phyloP scores from a whole-genome alignment of 2,329 filamentous ascomycete genomes.

The Fusarium sacchari region DNA sequence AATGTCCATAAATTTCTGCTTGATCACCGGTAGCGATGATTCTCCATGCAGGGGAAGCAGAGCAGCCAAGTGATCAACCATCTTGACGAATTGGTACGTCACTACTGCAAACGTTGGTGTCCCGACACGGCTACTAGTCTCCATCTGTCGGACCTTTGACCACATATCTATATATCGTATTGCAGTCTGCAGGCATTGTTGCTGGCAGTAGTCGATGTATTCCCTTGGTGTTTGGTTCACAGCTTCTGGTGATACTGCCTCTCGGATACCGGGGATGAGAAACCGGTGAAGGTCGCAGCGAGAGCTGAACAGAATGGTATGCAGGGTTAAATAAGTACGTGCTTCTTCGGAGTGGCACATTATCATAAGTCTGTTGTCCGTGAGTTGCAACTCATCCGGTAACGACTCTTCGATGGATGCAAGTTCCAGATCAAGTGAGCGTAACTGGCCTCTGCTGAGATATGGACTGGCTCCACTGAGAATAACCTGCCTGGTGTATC shows the following conservation, averaged over 20 bases:
- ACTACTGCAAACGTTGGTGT: constrained; percentile 13
- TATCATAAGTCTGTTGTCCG: constrained; percentile 27
- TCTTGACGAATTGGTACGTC: constrained; percentile 33
- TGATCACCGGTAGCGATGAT: neutral
- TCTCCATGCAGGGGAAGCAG: constrained; percentile 16
- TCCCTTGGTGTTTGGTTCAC: constrained; percentile 14
- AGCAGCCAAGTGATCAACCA: constrained; percentile 21
- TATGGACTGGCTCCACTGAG: constrained; percentile 26
- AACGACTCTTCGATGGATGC: constrained; percentile 22
- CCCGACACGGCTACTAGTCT: constrained; percentile 22
- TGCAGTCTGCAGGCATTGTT: constrained; percentile 13
- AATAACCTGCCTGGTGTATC: constrained; percentile 35
- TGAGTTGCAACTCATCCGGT: constrained; percentile 35
- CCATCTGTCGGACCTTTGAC: constrained; percentile 15
- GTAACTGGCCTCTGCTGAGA: constrained; percentile 19
- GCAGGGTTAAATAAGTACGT: constrained; percentile 29
- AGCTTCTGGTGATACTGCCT: constrained; percentile 29
- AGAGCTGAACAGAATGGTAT: constrained; percentile 30
- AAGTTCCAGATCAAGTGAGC: constrained; percentile 33
- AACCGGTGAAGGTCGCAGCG: constrained; percentile 44
- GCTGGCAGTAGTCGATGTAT: constrained; percentile 35
- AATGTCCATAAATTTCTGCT: constrained; percentile 19
- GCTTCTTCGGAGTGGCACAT: constrained; percentile 42
- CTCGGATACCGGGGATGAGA: constrained; percentile 39
- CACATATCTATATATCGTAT: constrained; percentile 23